A percentile compares a stretch with the other conserved stretches of the same genome.
These are phyloP conservation scores for Lipomyces yamadae DNA, from an alignment of 805 yeast genomes.

Conservation along the genomic window DNA sequence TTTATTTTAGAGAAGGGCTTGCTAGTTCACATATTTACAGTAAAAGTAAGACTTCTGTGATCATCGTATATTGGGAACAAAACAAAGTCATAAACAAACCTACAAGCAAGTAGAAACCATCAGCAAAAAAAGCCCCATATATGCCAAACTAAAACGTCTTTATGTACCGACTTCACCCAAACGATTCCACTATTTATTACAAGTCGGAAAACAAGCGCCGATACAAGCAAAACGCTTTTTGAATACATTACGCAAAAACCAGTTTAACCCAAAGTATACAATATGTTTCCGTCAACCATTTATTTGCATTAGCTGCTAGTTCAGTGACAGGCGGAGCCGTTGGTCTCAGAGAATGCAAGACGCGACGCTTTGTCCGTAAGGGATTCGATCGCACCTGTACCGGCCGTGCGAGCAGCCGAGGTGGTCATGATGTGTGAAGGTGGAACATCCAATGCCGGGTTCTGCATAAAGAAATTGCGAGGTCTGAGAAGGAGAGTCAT, in stretches of 20 bases:
- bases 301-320: constrained; percentile 15
- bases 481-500: constrained; percentile 76
- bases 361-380: constrained; percentile 32
- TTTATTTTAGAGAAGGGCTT: neutral
- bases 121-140: neutral
- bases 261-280: neutral
- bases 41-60: neutral
- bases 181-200: constrained; percentile 2
- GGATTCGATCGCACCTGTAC: constrained; percentile 20
- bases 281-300: neutral
- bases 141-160: neutral
- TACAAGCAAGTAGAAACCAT: neutral
- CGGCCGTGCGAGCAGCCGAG: constrained; percentile 19
- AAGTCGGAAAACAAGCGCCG: neutral
- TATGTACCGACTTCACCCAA: neutral
- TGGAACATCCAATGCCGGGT: constrained; percentile 75
- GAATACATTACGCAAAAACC: neutral
- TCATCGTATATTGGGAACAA: neutral
- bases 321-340: constrained; percentile 6
- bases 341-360: constrained; percentile 30
- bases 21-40: neutral
- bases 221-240: neutral
- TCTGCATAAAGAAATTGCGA: constrained; percentile 75
- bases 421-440: constrained; percentile 49
- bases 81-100: neutral